phyloP scores from a whole-genome alignment of 768 basidiomycete species.

The Suillus fuscotomentosus region DNA sequence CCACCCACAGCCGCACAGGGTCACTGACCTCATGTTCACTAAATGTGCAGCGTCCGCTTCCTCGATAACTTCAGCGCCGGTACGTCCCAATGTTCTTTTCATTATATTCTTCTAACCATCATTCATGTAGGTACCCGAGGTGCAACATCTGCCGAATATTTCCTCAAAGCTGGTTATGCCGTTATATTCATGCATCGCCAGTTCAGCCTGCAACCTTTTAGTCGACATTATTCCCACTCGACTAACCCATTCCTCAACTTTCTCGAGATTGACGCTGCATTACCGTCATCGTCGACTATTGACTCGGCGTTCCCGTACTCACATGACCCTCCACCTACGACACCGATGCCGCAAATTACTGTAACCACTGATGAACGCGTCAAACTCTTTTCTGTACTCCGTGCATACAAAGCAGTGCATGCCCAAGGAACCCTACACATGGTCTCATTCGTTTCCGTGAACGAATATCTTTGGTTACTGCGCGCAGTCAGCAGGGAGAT shows the following conservation, averaged over 20 bases:
- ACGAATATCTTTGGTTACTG: slow-evolving; percentile 94
- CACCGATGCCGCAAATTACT: slow-evolving; percentile 48
- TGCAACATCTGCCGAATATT: slow-evolving; percentile 97
- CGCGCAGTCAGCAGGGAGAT: slow-evolving; percentile 82
- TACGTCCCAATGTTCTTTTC: slow-evolving; percentile 31
- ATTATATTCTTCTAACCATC: neutral
- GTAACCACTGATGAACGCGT: slow-evolving; percentile 65
- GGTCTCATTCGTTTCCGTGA: slow-evolving; percentile 89
- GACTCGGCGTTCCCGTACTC: slow-evolving; percentile 20
- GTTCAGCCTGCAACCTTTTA: slow-evolving; percentile 97
- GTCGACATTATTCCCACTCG: slow-evolving; percentile 96
- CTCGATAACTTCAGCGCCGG: slow-evolving; percentile 99
- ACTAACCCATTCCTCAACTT: slow-evolving; percentile 98
- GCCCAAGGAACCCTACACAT: slow-evolving; percentile 73
- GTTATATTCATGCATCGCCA: slow-evolving; percentile 99
- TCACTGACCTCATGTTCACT: slow-evolving; percentile 22
- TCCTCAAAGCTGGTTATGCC: slow-evolving; percentile 89
- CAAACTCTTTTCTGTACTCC: slow-evolving; percentile 70
- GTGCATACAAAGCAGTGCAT: slow-evolving; percentile 80
- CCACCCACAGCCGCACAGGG: slow-evolving; percentile 8
- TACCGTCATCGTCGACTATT: slow-evolving; percentile 17
- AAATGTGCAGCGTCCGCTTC: slow-evolving; percentile 81
- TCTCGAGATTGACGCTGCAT: slow-evolving; percentile 57
- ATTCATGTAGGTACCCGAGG: slow-evolving; percentile 80
- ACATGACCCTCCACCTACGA: slow-evolving; percentile 28